These are phyloP conservation scores for Spirogloea muscicola DNA, from an alignment of 139 green algal genomes.

Conservation along the genomic window DNA sequence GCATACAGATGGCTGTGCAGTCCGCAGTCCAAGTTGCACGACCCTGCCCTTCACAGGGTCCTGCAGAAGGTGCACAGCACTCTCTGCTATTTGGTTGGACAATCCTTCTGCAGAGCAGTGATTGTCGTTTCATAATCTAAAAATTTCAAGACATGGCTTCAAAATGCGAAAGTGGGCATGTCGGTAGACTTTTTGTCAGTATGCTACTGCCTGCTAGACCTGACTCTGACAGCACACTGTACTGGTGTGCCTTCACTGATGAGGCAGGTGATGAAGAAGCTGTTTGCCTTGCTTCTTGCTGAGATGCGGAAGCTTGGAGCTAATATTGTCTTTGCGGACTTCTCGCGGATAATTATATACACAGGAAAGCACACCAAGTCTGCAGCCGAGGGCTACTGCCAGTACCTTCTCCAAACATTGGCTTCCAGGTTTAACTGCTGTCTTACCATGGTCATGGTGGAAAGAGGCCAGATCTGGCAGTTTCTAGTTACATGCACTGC, in stretches of 20 bases:
- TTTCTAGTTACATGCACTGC: no score
- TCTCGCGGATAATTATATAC: constrained; percentile 67
- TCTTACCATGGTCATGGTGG: no score
- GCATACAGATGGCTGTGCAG: constrained; percentile 80
- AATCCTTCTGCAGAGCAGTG: no score
- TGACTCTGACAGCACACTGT: no score
- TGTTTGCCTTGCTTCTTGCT: constrained; percentile 74
- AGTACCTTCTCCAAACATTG: constrained; percentile 78
- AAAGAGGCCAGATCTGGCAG: no score
- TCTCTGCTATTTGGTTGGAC: no score
- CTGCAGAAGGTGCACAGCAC: constrained; percentile 60
- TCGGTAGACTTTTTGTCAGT: no score
- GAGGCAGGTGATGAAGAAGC: constrained; percentile 70
- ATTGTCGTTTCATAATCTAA: no score
- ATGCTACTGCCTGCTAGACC: no score
- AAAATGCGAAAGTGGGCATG: no score
- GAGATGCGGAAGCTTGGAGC: constrained; percentile 77
- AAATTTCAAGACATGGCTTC: no score
- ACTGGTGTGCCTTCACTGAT: no score
- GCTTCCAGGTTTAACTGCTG: constrained; percentile 10
- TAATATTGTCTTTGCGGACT: constrained; percentile 76
- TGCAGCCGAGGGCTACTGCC: constrained; percentile 71
- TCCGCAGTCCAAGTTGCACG: constrained; percentile 58
- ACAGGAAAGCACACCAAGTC: constrained; percentile 75
- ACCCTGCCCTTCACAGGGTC: constrained; percentile 64